Evolutionary conservation across 2,329 filamentous ascomycete species (phyloP), one percentile per base, ranked within the genome.

Genomic region (Calcarisporium arbuscula): DNA sequence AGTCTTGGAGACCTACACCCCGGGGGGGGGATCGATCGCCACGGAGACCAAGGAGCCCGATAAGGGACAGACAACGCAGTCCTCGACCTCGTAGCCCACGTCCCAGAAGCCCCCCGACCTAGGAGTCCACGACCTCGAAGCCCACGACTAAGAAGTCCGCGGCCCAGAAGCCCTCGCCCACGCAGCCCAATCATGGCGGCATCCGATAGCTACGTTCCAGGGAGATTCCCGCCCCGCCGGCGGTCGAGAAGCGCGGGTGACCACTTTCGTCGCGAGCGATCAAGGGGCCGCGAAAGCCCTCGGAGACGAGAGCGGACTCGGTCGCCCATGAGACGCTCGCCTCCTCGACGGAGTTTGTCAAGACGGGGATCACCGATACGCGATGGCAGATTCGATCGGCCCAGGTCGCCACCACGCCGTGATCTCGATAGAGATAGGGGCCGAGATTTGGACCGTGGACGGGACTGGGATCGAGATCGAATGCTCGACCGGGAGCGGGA

Each of bases 1-100:
- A 78, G 55, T 77, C 72, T 23, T 78, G 75, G 63, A 62, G 74
- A 39, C 74, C 74, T 9, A 77, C 71, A 39, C 74, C 74, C 32
- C 57, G 67, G 35, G 61, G 58, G 38, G 57, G 59, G 32, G 62
- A 67, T 43, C 62, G 67, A 36, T 71, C 68, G 19, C 67, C 68
- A 8, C 60, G 64, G 27, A 53, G 50, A 28, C 44, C 51, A 6
- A 48, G 53, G 32, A 56, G 54, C 35, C 52, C 54, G 7, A 26
- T 47, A 17, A 45, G 55, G 38, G 54, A 53, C 9, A 42, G 53
- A 21, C 43, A 39, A 16, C 39, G 48, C 32, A 62, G 57, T 32
- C 49, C 48, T 12, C 49, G 54, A 39, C 40, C 46, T 15, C 52
- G 56, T 35, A 61, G 57, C 40, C 57, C 56, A 9, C 36, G 39